Base-by-base conservation (phyloP, 495 filamentous ascomycete species). In the Penicillium atrosanguineum region DNA sequence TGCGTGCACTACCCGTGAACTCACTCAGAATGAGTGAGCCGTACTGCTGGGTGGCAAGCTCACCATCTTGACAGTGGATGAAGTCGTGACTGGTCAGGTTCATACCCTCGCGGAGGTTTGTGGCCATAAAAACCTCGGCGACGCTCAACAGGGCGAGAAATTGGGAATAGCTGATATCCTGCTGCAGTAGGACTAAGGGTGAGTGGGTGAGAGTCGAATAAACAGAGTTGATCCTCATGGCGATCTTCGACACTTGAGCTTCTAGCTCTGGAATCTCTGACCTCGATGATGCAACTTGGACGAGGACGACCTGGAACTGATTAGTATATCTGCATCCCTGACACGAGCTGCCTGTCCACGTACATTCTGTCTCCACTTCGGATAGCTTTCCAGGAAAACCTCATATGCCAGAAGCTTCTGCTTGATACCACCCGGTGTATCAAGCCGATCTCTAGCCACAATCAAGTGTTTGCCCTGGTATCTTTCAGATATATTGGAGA, bases 11-110 rank as follows among this genome's bases (percentile, higher is more conserved):
- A 34, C 91, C 91, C n/a, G 90, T 91, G 64, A 96, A 96, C 67
- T 96, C 91, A 52, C 87, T 91, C n/a, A 96, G 72, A 57, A 96
- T 94, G 37, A 96, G 77, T 3, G 90, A 89, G 7, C 89, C 88
- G 68, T 91, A 81, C 62, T 86, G 87, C 69, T 87, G 89, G 25
- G 82, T 74, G 28, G 63, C 67, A 18, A 76, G 61, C 56, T 76
- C 76, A 19, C 89, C 89, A 62, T 95, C 91, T 71, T 96, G 91
- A 57, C 90, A 95, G 50, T 86, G 87, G 34, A 95, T 76, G 60
- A 86, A 96, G 63, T 96, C 91, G 61, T 95, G 91, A 37, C 83
- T 85, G 5, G 90, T 91, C 16, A 96, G 75, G 61, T 95, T 95
- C 91, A 95, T 93, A 50, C 91, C 91, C 63, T 95, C 91, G 46